phyloP scores from a whole-genome alignment of 75 land plant genomes.

The Picea sitchensis region DNA sequence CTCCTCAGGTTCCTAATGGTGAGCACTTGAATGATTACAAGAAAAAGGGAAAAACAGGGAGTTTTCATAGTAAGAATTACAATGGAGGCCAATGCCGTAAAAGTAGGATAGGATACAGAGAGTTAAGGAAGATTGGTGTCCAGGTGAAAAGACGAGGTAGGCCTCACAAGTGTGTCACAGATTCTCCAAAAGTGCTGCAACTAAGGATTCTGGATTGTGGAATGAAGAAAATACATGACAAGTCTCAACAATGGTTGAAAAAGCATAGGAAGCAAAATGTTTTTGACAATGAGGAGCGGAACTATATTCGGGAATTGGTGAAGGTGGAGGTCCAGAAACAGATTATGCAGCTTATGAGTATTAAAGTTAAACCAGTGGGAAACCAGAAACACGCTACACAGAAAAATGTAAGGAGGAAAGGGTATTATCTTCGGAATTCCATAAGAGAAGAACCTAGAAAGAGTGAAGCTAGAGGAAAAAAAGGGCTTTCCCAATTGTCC shows the following conservation, averaged over 20 bases:
- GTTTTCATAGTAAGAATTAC: background rate
- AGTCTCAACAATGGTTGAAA: background rate
- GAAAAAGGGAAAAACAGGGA: background rate
- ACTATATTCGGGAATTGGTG: background rate
- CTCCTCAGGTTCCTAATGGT: too few species aligned
- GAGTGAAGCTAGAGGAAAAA: background rate
- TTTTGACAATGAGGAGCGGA: background rate
- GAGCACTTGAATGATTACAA: too few species aligned
- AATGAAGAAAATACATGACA: background rate
- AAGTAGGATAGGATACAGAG: background rate
- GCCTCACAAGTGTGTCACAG: background rate
- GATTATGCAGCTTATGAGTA: background rate
- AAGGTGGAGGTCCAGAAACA: constrained; percentile 9
- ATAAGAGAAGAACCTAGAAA: background rate
- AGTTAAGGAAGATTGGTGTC: background rate
- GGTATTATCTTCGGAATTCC: background rate
- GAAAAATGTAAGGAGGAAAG: background rate
- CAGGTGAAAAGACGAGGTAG: background rate
- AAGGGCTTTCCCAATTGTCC: background rate
- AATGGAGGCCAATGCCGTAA: background rate
- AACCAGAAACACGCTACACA: background rate
- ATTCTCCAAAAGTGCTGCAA: background rate
- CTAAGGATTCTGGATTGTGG: background rate
- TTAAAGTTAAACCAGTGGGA: background rate
- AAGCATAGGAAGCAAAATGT: background rate